phyloP scores from a whole-genome alignment of 2,329 filamentous ascomycete species.

The Paraphaeosphaeria minitans region DNA sequence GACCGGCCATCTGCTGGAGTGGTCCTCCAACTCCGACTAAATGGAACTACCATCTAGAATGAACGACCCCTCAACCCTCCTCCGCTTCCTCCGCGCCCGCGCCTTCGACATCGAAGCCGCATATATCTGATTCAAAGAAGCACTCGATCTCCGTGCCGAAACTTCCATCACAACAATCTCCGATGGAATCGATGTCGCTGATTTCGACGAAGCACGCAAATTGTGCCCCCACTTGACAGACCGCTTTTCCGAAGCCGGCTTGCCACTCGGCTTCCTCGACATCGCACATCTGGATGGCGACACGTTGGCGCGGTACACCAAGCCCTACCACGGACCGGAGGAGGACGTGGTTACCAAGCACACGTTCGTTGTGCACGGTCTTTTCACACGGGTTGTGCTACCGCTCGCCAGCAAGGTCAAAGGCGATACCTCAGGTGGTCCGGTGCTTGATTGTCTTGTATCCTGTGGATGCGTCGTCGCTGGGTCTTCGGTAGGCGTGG shows the following conservation, averaged over 20 bases:
- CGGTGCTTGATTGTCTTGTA: neutral
- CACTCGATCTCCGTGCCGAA: neutral
- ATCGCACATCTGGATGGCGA: constrained; percentile 83
- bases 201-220: constrained; percentile 14
- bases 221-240: constrained; percentile 96
- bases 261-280: constrained; percentile 90
- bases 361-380: constrained; percentile 90
- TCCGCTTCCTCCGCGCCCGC: neutral
- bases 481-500: constrained; percentile 93
- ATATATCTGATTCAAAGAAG: neutral
- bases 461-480: constrained; percentile 88
- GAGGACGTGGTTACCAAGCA: constrained; percentile 72
- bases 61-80: neutral
- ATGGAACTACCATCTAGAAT: neutral
- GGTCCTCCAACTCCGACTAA: neutral
- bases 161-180: neutral
- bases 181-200: neutral
- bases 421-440: neutral
- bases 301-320: constrained; percentile 78
- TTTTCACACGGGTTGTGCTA: constrained; percentile 83
- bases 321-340: constrained; percentile 61
- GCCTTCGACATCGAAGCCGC: neutral
- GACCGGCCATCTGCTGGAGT: neutral
- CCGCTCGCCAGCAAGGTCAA: constrained; percentile 69
- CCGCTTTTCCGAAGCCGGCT: constrained; percentile 84